Percentiles rank a stretch among this genome's conserved stretches.
These are phyloP conservation scores for Lunularia cruciata DNA, from an alignment of 225 moss, liverwort and hornwort species.

Conservation along the genomic window DNA sequence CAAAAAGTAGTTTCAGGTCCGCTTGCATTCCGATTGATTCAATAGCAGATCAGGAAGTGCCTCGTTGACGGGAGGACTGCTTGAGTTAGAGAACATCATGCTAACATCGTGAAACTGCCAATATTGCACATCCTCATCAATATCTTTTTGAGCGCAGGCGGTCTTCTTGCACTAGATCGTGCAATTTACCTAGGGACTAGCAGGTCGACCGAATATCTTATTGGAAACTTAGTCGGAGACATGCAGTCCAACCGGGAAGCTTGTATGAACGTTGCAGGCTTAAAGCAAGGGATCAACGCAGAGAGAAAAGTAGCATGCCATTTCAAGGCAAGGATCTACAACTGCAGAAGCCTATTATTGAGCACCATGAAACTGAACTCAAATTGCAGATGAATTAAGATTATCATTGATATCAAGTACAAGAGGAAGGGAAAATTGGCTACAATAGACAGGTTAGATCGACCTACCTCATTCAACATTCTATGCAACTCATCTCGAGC, in stretches of 20 bases:
- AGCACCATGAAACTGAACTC: neutral
- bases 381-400: neutral
- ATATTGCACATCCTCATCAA: too few relatives aligned
- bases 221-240: too few relatives aligned
- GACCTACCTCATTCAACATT: slow-evolving; percentile 78
- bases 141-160: neutral
- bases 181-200: too few relatives aligned
- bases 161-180: neutral
- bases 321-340: neutral
- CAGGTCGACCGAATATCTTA: too few relatives aligned
- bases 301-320: neutral
- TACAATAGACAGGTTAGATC: neutral
- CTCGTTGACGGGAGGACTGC: too few relatives aligned
- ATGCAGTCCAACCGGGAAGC: neutral
- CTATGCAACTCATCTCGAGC: slow-evolving; percentile 89
- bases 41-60: too few relatives aligned
- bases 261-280: neutral
- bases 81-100: too few relatives aligned
- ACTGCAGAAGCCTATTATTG: neutral
- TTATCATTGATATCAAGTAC: neutral
- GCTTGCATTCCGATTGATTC: too few relatives aligned
- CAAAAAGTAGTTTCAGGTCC: too few relatives aligned
- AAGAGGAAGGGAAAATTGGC: neutral
- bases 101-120: too few relatives aligned
- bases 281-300: neutral